Evolutionary conservation across 164 flowering plant genomes (phyloP).

Genomic region (Nymphaea colorata): DNA sequence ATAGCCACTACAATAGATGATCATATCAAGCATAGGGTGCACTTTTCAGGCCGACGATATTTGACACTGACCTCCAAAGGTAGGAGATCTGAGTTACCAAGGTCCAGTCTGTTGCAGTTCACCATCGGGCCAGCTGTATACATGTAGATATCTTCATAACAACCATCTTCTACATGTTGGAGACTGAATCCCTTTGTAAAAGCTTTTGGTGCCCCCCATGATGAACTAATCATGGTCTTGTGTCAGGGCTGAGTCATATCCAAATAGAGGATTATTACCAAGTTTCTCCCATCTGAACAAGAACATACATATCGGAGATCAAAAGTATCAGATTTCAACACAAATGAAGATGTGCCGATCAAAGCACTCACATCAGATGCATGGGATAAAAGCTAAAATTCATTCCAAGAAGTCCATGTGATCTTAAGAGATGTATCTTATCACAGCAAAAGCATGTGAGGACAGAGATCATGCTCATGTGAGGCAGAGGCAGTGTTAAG

Average conservation of each 20-base stretch:
- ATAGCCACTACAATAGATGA: no score
- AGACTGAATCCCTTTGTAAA: slow-evolving; percentile 81
- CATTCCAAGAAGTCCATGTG: no score
- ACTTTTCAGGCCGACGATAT: background rate
- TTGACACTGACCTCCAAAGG: slow-evolving; percentile 62
- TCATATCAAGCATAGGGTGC: no score
- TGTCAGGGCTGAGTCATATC: slow-evolving; percentile 93
- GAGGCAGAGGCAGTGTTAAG: background rate
- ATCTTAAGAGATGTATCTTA: no score
- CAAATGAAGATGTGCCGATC: no score
- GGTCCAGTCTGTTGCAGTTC: slow-evolving; percentile 92
- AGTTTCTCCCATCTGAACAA: slow-evolving; percentile 87
- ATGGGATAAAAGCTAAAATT: no score
- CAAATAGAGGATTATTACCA: slow-evolving; percentile 84
- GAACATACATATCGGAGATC: no score
- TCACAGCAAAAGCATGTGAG: no score
- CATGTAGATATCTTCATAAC: slow-evolving; percentile 74
- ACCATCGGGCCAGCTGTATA: slow-evolving; percentile 93
- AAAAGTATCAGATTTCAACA: no score
- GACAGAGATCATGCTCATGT: background rate
- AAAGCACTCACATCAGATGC: no score
- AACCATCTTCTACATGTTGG: slow-evolving; percentile 82
- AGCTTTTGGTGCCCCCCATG: slow-evolving; percentile 94
- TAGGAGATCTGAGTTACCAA: slow-evolving; percentile 69
- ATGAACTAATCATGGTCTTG: slow-evolving; percentile 96